Evolutionary conservation across 352 stramenopile species (phyloP).

Genomic region (Phytopythium ostracodes): DNA sequence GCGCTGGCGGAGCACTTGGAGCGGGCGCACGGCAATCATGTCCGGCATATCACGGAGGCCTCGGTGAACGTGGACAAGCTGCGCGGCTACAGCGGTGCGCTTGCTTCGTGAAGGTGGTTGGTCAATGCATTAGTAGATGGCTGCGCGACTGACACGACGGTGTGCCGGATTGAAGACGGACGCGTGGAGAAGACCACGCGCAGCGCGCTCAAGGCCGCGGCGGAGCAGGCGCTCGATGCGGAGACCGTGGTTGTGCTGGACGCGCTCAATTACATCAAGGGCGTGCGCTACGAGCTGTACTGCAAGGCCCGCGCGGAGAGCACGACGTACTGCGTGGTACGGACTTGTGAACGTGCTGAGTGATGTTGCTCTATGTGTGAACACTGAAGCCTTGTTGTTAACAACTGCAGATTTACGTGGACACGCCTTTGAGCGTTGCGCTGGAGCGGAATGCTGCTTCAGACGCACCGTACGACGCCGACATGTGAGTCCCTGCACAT

Average conservation of each 20-base stretch:
- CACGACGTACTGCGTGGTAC: constrained; percentile 88
- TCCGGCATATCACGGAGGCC: constrained; percentile 56
- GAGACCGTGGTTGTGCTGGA: constrained; percentile 90
- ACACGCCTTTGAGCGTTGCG: constrained; percentile 57
- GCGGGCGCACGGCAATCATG: constrained; percentile 24
- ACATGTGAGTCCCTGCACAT: constrained; percentile 24
- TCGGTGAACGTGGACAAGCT: constrained; percentile 56
- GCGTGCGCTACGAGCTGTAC: constrained; percentile 93
- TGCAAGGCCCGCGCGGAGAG: constrained; percentile 90
- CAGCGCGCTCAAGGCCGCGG: constrained; percentile 56
- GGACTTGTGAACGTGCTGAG: constrained; percentile 3
- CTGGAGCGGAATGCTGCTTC: constrained; percentile 47
- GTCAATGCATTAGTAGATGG: not conserved
- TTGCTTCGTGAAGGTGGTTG: not conserved
- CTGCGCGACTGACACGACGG: not conserved
- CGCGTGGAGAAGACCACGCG: constrained; percentile 66
- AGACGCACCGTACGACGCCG: constrained; percentile 34
- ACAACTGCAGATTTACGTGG: constrained; percentile 51
- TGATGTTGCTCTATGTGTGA: not conserved
- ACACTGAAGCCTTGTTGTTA: no score
- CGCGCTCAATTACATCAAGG: constrained; percentile 95
- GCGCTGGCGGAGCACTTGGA: constrained; percentile 45
- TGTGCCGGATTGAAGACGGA: constrained; percentile 25
- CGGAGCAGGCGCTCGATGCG: constrained; percentile 54
- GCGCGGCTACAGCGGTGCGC: constrained; percentile 54